These are phyloP conservation scores for Scedosporium minutisporum DNA, from an alignment of 2,329 filamentous ascomycete genomes.

Conservation along the genomic window DNA sequence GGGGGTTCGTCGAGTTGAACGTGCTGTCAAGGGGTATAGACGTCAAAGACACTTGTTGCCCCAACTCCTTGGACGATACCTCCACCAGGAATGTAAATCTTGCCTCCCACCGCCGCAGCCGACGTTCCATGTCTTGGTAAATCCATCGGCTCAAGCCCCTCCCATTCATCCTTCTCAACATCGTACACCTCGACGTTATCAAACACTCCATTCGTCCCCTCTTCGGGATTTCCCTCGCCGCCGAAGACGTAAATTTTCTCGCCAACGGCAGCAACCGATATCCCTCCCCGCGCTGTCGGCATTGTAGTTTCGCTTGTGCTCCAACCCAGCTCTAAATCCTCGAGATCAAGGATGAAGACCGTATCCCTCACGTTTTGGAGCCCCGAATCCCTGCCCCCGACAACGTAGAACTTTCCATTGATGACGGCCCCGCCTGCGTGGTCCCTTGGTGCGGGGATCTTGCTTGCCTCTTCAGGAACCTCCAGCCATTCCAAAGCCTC, in stretches of 20 bases:
- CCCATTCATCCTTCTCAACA: constrained; percentile 17
- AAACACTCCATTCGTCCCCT: constrained; percentile 15
- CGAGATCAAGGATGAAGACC: constrained; percentile 24
- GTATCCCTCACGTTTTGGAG: constrained; percentile 22
- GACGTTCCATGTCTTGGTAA: constrained; percentile 24
- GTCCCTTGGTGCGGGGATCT: constrained; percentile 24
- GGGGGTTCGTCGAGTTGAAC: neutral
- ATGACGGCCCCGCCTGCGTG: constrained; percentile 23
- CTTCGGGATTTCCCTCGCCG: constrained; percentile 23
- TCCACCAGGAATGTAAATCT: constrained; percentile 25
- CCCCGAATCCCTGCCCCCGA: constrained; percentile 23
- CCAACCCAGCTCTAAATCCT: constrained; percentile 18
- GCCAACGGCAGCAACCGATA: constrained; percentile 18
- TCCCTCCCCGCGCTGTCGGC: constrained; percentile 26
- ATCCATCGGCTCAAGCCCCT: constrained; percentile 16
- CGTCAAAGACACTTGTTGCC: constrained; percentile 10
- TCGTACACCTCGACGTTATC: constrained; percentile 22
- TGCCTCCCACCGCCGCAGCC: constrained; percentile 17
- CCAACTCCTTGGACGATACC: constrained; percentile 14
- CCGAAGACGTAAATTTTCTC: constrained; percentile 24
- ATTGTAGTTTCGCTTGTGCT: constrained; percentile 17
- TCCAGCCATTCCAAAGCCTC: constrained; percentile 15
- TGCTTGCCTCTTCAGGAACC: constrained; percentile 14
- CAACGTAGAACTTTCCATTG: constrained; percentile 22
- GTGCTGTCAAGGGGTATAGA: neutral